Evolutionary conservation across 495 filamentous ascomycete genomes (phyloP).

Genomic region (Aspergillus steynii): DNA sequence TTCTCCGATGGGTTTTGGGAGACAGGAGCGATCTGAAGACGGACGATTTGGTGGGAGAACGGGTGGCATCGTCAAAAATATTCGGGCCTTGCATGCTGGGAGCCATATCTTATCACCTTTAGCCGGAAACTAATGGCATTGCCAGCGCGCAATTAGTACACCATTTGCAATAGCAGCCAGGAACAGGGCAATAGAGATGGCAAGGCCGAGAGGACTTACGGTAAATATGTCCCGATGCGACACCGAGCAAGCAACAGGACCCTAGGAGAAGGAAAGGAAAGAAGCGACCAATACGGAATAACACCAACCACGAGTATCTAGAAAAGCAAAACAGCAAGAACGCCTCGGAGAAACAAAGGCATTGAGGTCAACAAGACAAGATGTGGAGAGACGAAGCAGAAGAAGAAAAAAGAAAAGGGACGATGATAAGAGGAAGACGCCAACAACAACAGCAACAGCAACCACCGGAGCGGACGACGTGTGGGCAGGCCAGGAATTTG

Average conservation of each 20-base stretch:
- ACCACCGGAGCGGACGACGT: conserved; percentile 13
- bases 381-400: conserved; percentile 9
- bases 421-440: conserved; percentile 9
- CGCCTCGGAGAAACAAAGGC: conserved; percentile 22
- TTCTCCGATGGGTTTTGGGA: conserved; percentile 41
- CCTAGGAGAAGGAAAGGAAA: conserved; percentile 14
- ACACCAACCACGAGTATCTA: conserved; percentile 9
- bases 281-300: conserved; percentile 16
- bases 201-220: conserved; percentile 28
- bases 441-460: conserved; percentile 14
- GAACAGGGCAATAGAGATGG: conserved; percentile 15
- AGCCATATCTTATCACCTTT: conserved; percentile 42
- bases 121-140: conserved; percentile 30
- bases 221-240: conserved; percentile 12
- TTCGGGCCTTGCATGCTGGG: conserved; percentile 35
- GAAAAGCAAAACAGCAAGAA: conserved; percentile 26
- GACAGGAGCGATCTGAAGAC: conserved; percentile 48
- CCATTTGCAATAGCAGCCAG: neutral
- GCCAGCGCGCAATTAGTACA: conserved; percentile 8
- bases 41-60: conserved; percentile 39
- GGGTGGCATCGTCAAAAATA: conserved; percentile 48
- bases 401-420: conserved; percentile 7
- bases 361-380: conserved; percentile 22
- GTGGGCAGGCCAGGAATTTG: conserved; percentile 35
- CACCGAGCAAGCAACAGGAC: neutral